These are phyloP conservation scores for Corylus americana DNA, from an alignment of 306 rosid species.

Conservation along the genomic window DNA sequence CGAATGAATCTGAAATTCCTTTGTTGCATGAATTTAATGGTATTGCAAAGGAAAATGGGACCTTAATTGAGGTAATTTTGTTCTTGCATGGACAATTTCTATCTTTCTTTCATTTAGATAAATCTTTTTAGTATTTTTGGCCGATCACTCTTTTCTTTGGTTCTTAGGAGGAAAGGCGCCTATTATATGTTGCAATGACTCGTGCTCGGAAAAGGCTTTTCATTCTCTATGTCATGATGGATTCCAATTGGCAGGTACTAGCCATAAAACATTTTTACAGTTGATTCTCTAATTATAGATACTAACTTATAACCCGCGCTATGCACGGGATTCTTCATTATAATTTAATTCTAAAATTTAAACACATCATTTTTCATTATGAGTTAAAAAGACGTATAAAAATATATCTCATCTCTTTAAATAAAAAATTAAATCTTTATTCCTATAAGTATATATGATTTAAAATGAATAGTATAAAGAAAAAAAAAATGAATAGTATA, in stretches of 20 bases:
- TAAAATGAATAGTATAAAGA: too few species aligned
- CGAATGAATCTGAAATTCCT: slow-evolving; percentile 90
- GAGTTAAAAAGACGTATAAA: too few species aligned
- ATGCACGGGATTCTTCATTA: too few species aligned
- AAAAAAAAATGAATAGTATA: too few species aligned
- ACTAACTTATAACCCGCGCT: too few species aligned
- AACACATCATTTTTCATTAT: too few species aligned
- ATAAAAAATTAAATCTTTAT: too few species aligned
- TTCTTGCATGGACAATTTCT: slow-evolving; percentile 23
- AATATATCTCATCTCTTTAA: too few species aligned
- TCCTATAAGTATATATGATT: too few species aligned
- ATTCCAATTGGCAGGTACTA: slow-evolving; percentile 89
- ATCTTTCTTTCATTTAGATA: background rate
- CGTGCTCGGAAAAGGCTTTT: slow-evolving; percentile 85
- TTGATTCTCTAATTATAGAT: background rate
- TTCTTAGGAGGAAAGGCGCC: slow-evolving; percentile 86
- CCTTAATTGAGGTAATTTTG: slow-evolving; percentile 69
- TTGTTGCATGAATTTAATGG: slow-evolving; percentile 74
- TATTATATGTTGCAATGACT: slow-evolving; percentile 95
- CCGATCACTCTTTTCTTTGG: slow-evolving; percentile 20
- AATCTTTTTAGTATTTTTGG: slow-evolving; percentile 14
- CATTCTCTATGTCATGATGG: slow-evolving; percentile 63
- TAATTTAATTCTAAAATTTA: too few species aligned
- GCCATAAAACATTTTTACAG: background rate
- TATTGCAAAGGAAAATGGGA: slow-evolving; percentile 55